These are phyloP conservation scores for Russula sp. DNA, from an alignment of 768 basidiomycete species.

Conservation along the genomic window DNA sequence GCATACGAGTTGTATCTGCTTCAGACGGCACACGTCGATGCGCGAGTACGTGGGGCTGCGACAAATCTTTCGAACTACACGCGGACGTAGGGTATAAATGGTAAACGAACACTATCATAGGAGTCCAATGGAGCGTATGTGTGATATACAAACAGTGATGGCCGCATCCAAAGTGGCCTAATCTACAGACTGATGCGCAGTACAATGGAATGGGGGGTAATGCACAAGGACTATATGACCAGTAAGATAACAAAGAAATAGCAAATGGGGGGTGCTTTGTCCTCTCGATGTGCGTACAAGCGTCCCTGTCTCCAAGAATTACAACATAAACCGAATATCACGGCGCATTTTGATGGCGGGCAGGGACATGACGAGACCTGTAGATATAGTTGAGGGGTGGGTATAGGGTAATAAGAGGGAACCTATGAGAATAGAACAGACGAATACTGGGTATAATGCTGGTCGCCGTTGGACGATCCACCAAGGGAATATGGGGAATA, in stretches of 20 bases:
- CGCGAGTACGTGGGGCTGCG: constrained; percentile 65
- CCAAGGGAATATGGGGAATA: constrained; percentile 22
- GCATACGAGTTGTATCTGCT: constrained; percentile 83
- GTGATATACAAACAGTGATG: constrained; percentile 24
- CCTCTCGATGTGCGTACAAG: constrained; percentile 17
- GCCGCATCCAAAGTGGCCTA: constrained; percentile 11
- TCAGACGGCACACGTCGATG: constrained; percentile 59
- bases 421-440: constrained; percentile 30
- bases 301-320: constrained; percentile 27
- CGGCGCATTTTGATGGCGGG: constrained; percentile 16
- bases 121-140: constrained; percentile 12
- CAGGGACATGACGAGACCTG: constrained; percentile 10
- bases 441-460: constrained; percentile 26
- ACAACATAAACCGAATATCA: constrained; percentile 16
- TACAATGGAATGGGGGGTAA: constrained; percentile 12
- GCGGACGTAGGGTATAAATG: constrained; percentile 35
- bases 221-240: constrained; percentile 19
- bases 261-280: constrained; percentile 10
- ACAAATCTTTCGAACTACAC: constrained; percentile 49
- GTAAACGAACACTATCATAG: not conserved
- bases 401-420: constrained; percentile 3
- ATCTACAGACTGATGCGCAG: constrained; percentile 26
- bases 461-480: constrained; percentile 18
- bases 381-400: constrained; percentile 12
- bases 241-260: constrained; percentile 23